These are phyloP conservation scores for Parachaetomium inaequale DNA, from an alignment of 495 filamentous ascomycete species.

Conservation along the genomic window DNA sequence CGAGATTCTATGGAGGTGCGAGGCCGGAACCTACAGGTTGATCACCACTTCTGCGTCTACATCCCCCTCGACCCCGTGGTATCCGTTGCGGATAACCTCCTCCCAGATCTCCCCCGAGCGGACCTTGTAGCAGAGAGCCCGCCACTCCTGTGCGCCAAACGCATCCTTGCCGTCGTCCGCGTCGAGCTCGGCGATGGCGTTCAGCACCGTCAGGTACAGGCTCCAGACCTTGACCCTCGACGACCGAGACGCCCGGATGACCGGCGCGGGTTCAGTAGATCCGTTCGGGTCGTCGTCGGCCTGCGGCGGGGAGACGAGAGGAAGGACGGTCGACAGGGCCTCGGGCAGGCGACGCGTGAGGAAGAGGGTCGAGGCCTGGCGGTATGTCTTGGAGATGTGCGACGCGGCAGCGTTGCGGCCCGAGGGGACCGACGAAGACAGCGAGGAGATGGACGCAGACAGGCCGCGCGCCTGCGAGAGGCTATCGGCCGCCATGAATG, in stretches of 20 bases:
- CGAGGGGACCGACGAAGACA: conserved; percentile 47
- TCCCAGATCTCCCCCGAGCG: conserved; percentile 89
- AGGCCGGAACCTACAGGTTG: conserved; percentile 62
- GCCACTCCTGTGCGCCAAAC: conserved; percentile 83
- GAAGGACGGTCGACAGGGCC: conserved; percentile 75
- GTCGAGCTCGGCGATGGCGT: conserved; percentile 82
- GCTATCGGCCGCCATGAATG: conserved; percentile 21
- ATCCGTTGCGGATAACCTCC: conserved; percentile 79
- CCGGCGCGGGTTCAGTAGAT: conserved; percentile 55
- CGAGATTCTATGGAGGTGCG: background rate
- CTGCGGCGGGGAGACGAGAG: conserved; percentile 56
- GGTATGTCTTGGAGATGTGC: conserved; percentile 79
- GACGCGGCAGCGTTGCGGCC: conserved; percentile 52
- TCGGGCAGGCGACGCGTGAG: conserved; percentile 88
- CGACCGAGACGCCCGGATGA: conserved; percentile 66
- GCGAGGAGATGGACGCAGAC: conserved; percentile 46
- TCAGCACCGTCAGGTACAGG: conserved; percentile 88
- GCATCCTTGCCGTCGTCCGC: conserved; percentile 83
- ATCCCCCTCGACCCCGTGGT: conserved; percentile 78
- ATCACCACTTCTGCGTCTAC: conserved; percentile 94
- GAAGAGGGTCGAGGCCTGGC: conserved; percentile 85
- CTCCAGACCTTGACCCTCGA: conserved; percentile 95
- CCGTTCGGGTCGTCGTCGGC: conserved; percentile 36
- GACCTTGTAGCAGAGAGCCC: conserved; percentile 70
- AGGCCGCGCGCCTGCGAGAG: conserved; percentile 29